Conservation (phyloP, 768 basidiomycete species). For the Paxillus involutus region DNA sequence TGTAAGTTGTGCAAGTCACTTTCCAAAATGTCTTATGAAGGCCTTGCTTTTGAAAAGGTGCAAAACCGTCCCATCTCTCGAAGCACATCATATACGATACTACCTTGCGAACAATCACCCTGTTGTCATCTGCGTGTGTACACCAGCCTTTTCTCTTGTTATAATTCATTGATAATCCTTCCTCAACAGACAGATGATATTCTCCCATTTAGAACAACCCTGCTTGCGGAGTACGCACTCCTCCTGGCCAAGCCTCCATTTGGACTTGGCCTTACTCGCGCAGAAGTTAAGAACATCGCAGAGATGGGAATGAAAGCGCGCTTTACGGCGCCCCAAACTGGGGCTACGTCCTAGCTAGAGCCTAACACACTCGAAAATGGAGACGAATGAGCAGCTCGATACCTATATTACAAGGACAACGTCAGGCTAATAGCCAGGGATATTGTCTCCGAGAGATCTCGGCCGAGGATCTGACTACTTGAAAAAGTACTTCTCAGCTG, state of each 20-base stretch:
- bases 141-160: not conserved
- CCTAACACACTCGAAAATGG: not conserved
- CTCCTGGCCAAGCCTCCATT: slow-evolving; percentile 70
- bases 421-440: too few relatives aligned
- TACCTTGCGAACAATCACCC: slow-evolving; percentile 67
- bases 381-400: too few relatives aligned
- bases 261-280: slow-evolving; percentile 66
- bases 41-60: slow-evolving; percentile 40
- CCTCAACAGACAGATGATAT: slow-evolving; percentile 74
- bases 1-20: slow-evolving; percentile 44
- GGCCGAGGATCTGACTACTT: too few relatives aligned
- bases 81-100: slow-evolving; percentile 71
- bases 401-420: too few relatives aligned
- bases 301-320: slow-evolving; percentile 55
- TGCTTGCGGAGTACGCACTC: slow-evolving; percentile 77
- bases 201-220: slow-evolving; percentile 73
- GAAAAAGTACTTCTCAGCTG: not conserved
- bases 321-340: slow-evolving; percentile 7
- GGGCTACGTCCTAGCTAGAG: not conserved
- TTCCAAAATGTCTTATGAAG: not conserved
- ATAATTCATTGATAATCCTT: not conserved
- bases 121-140: slow-evolving; percentile 70
- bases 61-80: slow-evolving; percentile 65
- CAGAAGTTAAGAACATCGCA: slow-evolving; percentile 56
- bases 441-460: too few relatives aligned